Evolutionary conservation across 306 rosid genomes (phyloP).

Genomic region (Cucumis melo): DNA sequence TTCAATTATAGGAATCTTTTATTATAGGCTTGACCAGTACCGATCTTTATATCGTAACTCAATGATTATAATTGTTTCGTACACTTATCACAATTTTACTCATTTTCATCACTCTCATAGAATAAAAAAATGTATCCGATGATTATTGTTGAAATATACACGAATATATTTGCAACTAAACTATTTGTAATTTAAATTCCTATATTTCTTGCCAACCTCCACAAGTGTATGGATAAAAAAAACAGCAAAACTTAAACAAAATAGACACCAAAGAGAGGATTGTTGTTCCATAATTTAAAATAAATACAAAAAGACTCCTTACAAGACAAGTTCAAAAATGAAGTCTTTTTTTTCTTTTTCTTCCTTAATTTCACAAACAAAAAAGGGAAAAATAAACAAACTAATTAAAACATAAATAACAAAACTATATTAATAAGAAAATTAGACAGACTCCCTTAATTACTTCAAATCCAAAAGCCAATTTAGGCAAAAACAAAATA

Average conservation of each 20-base stretch:
- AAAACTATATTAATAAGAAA: background rate
- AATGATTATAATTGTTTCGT: too few relatives aligned
- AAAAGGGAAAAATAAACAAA: background rate
- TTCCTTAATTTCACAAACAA: background rate
- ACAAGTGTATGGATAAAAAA: too few relatives aligned
- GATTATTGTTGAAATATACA: too few relatives aligned
- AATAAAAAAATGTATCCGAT: too few relatives aligned
- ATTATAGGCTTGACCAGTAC: too few relatives aligned
- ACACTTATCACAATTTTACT: too few relatives aligned
- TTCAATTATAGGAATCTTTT: too few relatives aligned
- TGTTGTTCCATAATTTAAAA: background rate
- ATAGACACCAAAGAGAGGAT: background rate
- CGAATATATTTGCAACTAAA: too few relatives aligned
- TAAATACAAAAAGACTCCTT: slow-evolving; percentile 5
- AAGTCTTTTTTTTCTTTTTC: background rate
- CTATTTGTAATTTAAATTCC: too few relatives aligned
- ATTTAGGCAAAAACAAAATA: background rate
- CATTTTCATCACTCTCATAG: too few relatives aligned
- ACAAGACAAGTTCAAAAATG: background rate
- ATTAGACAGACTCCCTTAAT: background rate
- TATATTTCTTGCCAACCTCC: too few relatives aligned
- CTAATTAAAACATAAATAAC: background rate
- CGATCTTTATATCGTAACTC: too few relatives aligned
- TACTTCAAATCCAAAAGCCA: background rate
- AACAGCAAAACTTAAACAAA: background rate